Percentiles rank a stretch among this genome's conserved stretches.
Evolutionary conservation across 2,329 filamentous ascomycete species (phyloP).

Genomic region (Epichloe baconii): DNA sequence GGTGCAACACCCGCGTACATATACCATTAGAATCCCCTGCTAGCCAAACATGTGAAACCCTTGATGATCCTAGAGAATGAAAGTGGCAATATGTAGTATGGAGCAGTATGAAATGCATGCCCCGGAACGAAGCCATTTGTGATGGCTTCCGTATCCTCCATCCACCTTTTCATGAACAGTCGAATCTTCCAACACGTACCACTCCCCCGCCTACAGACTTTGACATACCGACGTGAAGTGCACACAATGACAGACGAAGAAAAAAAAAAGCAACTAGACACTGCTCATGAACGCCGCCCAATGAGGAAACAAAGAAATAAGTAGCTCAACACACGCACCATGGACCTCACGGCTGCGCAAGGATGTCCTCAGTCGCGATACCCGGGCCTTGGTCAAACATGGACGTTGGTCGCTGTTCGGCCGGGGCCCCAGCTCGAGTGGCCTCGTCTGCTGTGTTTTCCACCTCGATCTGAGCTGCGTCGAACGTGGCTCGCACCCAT

Average conservation of each 20-base stretch:
- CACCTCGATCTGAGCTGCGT: slow-evolving; percentile 24
- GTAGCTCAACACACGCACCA: not conserved
- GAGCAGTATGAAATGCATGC: no score
- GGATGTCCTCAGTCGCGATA: not conserved
- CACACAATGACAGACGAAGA: not conserved
- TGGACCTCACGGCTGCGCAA: not conserved
- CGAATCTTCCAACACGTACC: not conserved
- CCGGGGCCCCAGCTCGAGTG: slow-evolving; percentile 9
- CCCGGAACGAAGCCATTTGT: no score
- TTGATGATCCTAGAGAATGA: not conserved
- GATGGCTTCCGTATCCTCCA: not conserved
- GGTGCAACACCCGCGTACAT: not conserved
- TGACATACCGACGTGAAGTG: not conserved
- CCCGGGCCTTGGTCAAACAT: not conserved
- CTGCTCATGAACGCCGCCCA: not conserved
- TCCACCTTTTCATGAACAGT: not conserved
- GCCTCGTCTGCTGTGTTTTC: slow-evolving; percentile 20
- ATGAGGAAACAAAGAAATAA: not conserved
- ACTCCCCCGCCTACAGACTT: not conserved
- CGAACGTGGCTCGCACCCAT: slow-evolving; percentile 40
- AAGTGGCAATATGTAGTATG: not conserved
- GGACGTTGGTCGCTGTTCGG: not conserved
- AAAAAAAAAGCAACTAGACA: not conserved
- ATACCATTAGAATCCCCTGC: not conserved
- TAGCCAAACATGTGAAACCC: not conserved